Evolutionary conservation across 139 green algal species (phyloP), one percentile per base, ranked within the genome.

Genomic region (Chlamydomonas sphaeroides): DNA sequence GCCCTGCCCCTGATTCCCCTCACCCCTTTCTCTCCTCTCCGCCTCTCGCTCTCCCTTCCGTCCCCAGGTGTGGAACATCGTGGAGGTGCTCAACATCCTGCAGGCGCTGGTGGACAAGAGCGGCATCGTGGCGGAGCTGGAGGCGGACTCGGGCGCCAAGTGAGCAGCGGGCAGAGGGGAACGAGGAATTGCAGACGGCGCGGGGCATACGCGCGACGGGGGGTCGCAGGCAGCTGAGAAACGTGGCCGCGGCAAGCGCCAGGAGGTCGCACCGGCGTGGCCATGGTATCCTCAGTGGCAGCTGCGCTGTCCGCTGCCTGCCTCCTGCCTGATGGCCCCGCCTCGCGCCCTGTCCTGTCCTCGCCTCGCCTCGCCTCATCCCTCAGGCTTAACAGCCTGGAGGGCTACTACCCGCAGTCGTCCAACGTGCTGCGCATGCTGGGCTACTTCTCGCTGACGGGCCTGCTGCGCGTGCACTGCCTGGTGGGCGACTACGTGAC

Each of bases 381-480:
- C 66, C 38, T 0, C 66, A 83, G 76, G 76, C 61, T 83, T 32
- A 90, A 84, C 36, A 67, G 91, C 49, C 92, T 84, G 32, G 95
- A 99, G 62, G 96, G 96, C 21, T 98, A 96, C 83, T 85, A 89
- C 61, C 83, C 88, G 23, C 83, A 79, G 39, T 85, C 75, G 74
- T 97, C 91, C 89, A 99, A 99, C 89, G 97, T 99, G 86, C 94
- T 98, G 79, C 91, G 85, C 57, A 93, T 98, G 90, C 88, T 99
- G 80, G 97, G 97, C 65, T 99, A 99, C 90, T 99, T 98, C 88
- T 92, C 89, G 2, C 88, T 99, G 48, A 86, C 98, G 25, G 97
- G 97, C 57, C 91, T 98, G 81, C 89, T 95, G 78, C 89, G 97
- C 23, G 93, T 98, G 82, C 96, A 99, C 91, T 90, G 75, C 80